phyloP scores from a whole-genome alignment of 768 basidiomycete genomes.

The Paxillus rubicundulus region DNA sequence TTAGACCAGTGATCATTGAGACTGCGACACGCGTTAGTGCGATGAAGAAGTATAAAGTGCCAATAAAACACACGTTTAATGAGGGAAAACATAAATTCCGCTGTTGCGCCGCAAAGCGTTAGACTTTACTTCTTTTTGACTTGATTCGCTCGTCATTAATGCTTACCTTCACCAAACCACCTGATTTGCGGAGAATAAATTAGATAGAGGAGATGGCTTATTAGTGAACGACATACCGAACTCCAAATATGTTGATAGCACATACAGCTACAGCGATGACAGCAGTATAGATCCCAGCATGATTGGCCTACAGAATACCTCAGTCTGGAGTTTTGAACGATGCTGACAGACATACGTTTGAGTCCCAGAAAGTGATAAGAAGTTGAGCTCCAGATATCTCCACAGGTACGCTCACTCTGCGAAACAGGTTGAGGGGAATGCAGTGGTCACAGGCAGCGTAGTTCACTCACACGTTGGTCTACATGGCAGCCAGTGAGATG shows the following conservation, averaged over 20 bases:
- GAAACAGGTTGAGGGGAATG: not conserved
- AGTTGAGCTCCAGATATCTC: conserved; percentile 73
- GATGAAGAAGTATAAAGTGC: not conserved
- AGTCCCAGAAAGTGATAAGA: conserved; percentile 73
- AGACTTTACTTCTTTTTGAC: not conserved
- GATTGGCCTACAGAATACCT: conserved; percentile 36
- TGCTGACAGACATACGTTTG: conserved; percentile 36
- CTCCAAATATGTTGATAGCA: conserved; percentile 68
- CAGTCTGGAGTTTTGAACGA: not conserved
- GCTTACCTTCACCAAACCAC: conserved; percentile 64
- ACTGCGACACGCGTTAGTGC: conserved; percentile 36
- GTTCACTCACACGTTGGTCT: conserved; percentile 6
- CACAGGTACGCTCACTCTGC: conserved; percentile 59
- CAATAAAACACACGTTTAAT: conserved; percentile 51
- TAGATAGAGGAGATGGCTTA: not conserved
- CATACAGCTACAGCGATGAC: conserved; percentile 55
- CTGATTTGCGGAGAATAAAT: conserved; percentile 22
- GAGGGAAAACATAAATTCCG: conserved; percentile 65
- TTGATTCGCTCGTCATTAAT: not conserved
- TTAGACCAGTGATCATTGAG: conserved; percentile 53
- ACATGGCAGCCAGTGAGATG: not conserved
- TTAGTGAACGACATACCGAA: conserved; percentile 40
- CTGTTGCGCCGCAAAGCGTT: conserved; percentile 25
- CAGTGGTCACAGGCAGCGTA: not conserved
- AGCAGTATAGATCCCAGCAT: conserved; percentile 56